Evolutionary conservation across 225 moss, liverwort and hornwort species (phyloP).

Genomic region (Climacium dendroides): DNA sequence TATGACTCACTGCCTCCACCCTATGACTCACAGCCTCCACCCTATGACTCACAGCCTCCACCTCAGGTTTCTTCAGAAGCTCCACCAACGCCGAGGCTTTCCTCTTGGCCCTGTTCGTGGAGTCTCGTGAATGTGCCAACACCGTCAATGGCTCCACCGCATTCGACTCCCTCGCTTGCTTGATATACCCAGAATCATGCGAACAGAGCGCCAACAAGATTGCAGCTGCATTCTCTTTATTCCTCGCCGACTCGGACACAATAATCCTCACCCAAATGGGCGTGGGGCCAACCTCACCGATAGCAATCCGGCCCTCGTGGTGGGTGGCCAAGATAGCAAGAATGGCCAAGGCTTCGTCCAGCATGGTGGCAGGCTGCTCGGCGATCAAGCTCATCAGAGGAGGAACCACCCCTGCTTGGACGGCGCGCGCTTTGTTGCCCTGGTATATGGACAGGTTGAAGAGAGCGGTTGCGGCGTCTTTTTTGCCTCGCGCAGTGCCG

Average conservation of each 20-base stretch:
- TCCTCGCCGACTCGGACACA: constrained; percentile 32
- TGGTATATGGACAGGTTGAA: constrained; percentile 84
- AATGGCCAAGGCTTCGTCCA: constrained; percentile 77
- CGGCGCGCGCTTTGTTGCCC: constrained; percentile 67
- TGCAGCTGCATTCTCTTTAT: constrained; percentile 73
- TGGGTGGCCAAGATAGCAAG: constrained; percentile 70
- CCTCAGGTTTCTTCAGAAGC: constrained; percentile 38
- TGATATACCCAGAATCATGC: constrained; percentile 25
- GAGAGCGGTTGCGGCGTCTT: constrained; percentile 84
- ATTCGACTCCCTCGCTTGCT: constrained; percentile 25
- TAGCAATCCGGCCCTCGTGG: constrained; percentile 56
- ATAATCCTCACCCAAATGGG: constrained; percentile 56
- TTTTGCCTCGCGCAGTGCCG: constrained; percentile 70
- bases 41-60: constrained; percentile 3
- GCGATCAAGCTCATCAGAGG: constrained; percentile 52
- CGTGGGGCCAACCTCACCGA: constrained; percentile 32
- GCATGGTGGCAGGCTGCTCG: constrained; percentile 47
- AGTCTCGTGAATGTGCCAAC: constrained; percentile 29
- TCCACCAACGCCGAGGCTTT: constrained; percentile 54
- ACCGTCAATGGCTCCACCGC: constrained; percentile 22
- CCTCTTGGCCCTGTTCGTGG: constrained; percentile 55
- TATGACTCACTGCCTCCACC: too few species aligned
- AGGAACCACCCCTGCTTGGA: constrained; percentile 62
- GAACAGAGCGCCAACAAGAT: constrained; percentile 52
- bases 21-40: too few species aligned